These are phyloP conservation scores for Coriolopsis trogii DNA, from an alignment of 1,284 basidiomycete genomes.

Conservation along the genomic window DNA sequence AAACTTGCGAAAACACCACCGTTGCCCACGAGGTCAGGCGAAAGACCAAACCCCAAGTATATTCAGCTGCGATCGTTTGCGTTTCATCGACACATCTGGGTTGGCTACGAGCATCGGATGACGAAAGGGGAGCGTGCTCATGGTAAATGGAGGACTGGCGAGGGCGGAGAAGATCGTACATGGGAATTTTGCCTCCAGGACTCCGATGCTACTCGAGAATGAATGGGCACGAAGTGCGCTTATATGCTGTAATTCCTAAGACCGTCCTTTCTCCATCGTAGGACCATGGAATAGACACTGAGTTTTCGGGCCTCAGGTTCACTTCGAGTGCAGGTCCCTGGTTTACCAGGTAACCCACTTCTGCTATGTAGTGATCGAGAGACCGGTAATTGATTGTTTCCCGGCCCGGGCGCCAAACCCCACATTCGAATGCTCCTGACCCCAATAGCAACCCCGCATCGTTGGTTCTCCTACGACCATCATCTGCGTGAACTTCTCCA, in stretches of 20 bases:
- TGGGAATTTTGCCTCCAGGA: slow-evolving; percentile 73
- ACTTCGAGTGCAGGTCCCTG: too few relatives aligned
- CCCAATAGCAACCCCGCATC: neutral
- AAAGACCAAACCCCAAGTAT: slow-evolving; percentile 67
- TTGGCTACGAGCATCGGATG: slow-evolving; percentile 89
- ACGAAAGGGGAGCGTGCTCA: slow-evolving; percentile 82
- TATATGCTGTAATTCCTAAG: too few relatives aligned
- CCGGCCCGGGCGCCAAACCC: neutral
- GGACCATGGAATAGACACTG: too few relatives aligned
- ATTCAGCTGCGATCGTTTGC: slow-evolving; percentile 80
- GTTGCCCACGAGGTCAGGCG: slow-evolving; percentile 44
- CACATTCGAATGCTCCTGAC: neutral
- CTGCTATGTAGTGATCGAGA: too few relatives aligned
- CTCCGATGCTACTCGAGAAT: too few relatives aligned
- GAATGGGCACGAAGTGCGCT: too few relatives aligned
- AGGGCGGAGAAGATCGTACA: slow-evolving; percentile 76
- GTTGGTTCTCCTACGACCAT: slow-evolving; percentile 1
- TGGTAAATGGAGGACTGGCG: slow-evolving; percentile 66
- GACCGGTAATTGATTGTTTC: neutral
- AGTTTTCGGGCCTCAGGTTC: too few relatives aligned
- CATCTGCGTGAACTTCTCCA: neutral
- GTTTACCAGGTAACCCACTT: too few relatives aligned
- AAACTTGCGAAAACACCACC: slow-evolving; percentile 79
- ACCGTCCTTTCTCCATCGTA: too few relatives aligned
- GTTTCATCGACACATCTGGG: slow-evolving; percentile 76